These are phyloP conservation scores for Penicillium crystallinum DNA, from an alignment of 495 filamentous ascomycete genomes.

Conservation along the genomic window DNA sequence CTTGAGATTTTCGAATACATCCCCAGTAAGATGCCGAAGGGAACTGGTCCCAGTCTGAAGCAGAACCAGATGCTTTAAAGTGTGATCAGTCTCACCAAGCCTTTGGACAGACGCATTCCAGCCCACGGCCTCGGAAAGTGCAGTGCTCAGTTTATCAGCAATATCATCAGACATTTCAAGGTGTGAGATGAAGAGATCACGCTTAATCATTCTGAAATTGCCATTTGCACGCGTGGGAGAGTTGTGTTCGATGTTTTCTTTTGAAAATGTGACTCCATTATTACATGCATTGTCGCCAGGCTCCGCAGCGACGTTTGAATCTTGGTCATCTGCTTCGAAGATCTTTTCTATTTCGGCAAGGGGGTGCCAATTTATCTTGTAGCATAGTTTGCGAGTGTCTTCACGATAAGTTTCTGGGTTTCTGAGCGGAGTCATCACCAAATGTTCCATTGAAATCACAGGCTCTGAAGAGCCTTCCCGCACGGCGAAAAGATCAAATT, in stretches of 20 bases:
- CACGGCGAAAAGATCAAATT: slow-evolving; percentile 32
- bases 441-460: slow-evolving; percentile 27
- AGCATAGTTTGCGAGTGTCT: slow-evolving; percentile 26
- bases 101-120: slow-evolving; percentile 14
- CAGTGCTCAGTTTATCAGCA: slow-evolving; percentile 9
- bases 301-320: slow-evolving; percentile 1
- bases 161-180: slow-evolving; percentile 13
- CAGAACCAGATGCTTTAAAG: slow-evolving; percentile 17
- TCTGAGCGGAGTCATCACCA: slow-evolving; percentile 33
- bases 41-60: slow-evolving; percentile 17
- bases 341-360: slow-evolving; percentile 8
- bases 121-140: background rate
- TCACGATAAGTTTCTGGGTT: slow-evolving; percentile 9
- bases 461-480: slow-evolving; percentile 16
- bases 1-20: slow-evolving; percentile 19
- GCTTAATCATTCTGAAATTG: background rate
- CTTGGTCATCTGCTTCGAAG: background rate
- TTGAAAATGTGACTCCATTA: background rate
- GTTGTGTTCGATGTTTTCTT: background rate
- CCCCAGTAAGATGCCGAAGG: slow-evolving; percentile 17
- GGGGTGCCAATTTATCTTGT: slow-evolving; percentile 31
- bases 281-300: background rate
- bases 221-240: slow-evolving; percentile 7
- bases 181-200: slow-evolving; percentile 13
- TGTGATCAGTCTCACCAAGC: slow-evolving; percentile 7